A percentile compares a stretch with the other conserved stretches of the same genome.
Evolutionary conservation across 2,329 filamentous ascomycete genomes (phyloP).

Genomic region (Aspergillus ochraceus): DNA sequence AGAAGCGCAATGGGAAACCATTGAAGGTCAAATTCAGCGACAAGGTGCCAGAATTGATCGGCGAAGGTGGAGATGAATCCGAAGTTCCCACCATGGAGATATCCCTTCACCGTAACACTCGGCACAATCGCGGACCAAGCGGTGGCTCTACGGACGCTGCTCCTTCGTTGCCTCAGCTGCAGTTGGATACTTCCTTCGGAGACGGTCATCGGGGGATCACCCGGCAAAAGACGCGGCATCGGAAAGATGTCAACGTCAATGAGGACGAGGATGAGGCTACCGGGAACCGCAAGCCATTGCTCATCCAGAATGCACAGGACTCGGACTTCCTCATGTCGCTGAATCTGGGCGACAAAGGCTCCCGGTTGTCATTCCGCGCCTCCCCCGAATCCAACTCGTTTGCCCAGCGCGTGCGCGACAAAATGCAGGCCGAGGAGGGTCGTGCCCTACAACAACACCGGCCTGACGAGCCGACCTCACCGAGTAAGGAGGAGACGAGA

Average conservation of each 20-base stretch:
- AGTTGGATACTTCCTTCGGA: slow-evolving; percentile 35
- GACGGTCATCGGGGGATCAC: slow-evolving; percentile 14
- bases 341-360: slow-evolving; percentile 29
- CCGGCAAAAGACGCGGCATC: slow-evolving; percentile 13
- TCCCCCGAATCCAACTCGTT: slow-evolving; percentile 46
- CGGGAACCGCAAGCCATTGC: slow-evolving; percentile 26
- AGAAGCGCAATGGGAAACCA: slow-evolving; percentile 60
- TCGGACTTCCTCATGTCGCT: slow-evolving; percentile 39
- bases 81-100: slow-evolving; percentile 72
- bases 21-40: slow-evolving; percentile 74
- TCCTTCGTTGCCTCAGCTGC: slow-evolving; percentile 27
- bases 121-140: slow-evolving; percentile 20
- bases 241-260: slow-evolving; percentile 12
- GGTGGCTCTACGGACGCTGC: slow-evolving; percentile 24
- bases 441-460: slow-evolving; percentile 48
- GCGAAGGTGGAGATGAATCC: slow-evolving; percentile 86
- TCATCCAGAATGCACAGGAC: slow-evolving; percentile 37
- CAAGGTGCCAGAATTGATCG: slow-evolving; percentile 75
- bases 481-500: slow-evolving; percentile 23
- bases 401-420: slow-evolving; percentile 48
- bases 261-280: slow-evolving; percentile 13
- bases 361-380: slow-evolving; percentile 40
- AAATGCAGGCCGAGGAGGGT: slow-evolving; percentile 55
- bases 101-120: slow-evolving; percentile 48
- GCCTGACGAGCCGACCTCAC: slow-evolving; percentile 33